Evolutionary conservation across 805 yeast genomes (phyloP), one percentile per base, ranked within the genome.

Genomic region (Diddensiella transvaalensis): DNA sequence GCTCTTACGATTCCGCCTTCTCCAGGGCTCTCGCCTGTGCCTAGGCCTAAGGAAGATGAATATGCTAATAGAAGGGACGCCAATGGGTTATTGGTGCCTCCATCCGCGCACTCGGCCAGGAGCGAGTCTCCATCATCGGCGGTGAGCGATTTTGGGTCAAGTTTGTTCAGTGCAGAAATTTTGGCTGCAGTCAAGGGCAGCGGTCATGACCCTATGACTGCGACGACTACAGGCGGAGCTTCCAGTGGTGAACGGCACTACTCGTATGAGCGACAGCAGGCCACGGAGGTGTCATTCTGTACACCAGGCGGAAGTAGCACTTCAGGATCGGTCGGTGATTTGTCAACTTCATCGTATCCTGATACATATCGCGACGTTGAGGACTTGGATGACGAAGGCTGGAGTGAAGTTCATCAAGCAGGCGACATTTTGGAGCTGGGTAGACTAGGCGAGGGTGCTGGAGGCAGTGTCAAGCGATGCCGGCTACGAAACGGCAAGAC

Each of bases 371-470:
- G 32, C 10, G 64, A 60, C 37, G 60, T 60, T 22, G 58, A 54
- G 10, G 78, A 79, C 32, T 63, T 87, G 41, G 83, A 82, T 22
- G 88, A 85, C 43, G 79, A 78, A 13, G 88, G 82, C 44, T 90
- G 97, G 96, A 76, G 79, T 54, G 57, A 65, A 2, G 69, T 82
- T 1, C 81, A 85, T 11, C 73, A 78, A 46, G 65, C 71, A 23
- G 78, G 79, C 43, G 77, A 80, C 40, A 86, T 93, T 32, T 70
- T 77, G 4, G 88, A 87, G 47, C 54, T 90, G 33, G 82, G 81
- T 18, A 75, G 79, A 23, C 66, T 91, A 19, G 99, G 99, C 17
- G 98, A 93, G 69, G 99, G 99, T 15, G 83, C 87, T 30, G 96
- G 96, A 13, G 99, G 98, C 0, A 76, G 87, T 8, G 99, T 91